A percentile compares a stretch with the other conserved stretches of the same genome.
Evolutionary conservation across 129 eudicot genomes (phyloP).

Genomic region (Pseudognaphalium luteoalbum): DNA sequence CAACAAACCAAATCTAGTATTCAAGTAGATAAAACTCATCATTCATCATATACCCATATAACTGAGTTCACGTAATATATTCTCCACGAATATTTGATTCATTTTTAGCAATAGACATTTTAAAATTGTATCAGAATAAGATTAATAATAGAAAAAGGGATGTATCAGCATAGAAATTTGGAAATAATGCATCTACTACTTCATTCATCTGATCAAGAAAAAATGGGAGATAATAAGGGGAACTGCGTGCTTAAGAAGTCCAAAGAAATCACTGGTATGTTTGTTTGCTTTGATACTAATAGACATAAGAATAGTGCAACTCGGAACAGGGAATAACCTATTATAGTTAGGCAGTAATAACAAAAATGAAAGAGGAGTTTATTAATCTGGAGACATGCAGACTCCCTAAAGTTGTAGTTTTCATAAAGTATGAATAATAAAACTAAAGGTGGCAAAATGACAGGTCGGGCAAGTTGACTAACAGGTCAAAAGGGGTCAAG

Average conservation of each 20-base stretch:
- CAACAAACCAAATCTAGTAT: conserved; percentile 6
- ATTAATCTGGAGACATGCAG: conserved; percentile 13
- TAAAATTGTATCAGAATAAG: background rate
- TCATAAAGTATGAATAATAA: background rate
- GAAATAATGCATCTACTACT: conserved; percentile 1
- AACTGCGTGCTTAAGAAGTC: background rate
- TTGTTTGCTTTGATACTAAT: background rate
- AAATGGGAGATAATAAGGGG: background rate
- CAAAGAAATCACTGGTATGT: background rate
- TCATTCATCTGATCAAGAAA: background rate
- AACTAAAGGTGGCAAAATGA: background rate
- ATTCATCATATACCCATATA: background rate
- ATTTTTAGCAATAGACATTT: background rate
- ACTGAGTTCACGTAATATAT: background rate
- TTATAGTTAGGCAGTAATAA: background rate
- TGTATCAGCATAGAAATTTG: conserved; percentile 1
- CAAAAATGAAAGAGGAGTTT: conserved; percentile 9
- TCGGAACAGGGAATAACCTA: background rate
- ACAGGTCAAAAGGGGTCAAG: background rate
- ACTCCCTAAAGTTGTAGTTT: background rate
- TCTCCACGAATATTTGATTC: background rate
- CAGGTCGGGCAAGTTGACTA: background rate
- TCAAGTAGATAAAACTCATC: background rate
- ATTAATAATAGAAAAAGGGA: background rate
- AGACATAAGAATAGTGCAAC: background rate